phyloP scores from a whole-genome alignment of 441 rosid species.

The Eutrema salsugineum region DNA sequence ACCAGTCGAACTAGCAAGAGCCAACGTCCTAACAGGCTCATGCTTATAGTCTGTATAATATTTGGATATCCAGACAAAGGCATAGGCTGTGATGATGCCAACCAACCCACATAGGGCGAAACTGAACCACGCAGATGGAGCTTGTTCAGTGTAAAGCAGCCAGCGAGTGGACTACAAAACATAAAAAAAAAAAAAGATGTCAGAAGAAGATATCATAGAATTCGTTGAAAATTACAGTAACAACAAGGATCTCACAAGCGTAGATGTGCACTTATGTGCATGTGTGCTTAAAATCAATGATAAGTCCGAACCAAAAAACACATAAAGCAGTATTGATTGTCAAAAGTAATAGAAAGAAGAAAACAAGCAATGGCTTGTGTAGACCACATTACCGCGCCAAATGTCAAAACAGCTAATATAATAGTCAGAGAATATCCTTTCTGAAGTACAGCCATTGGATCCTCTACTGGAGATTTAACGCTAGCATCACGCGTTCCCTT shows the following conservation, averaged over 20 bases:
- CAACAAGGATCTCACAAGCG: conserved; percentile 11
- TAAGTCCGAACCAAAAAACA: neutral
- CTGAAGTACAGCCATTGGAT: conserved; percentile 97
- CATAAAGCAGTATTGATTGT: neutral
- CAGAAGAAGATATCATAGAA: conserved; percentile 1
- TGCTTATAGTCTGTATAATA: conserved; percentile 98
- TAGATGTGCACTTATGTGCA: neutral
- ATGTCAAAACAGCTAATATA: conserved; percentile 84
- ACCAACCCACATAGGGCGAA: conserved; percentile 95
- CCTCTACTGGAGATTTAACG: conserved; percentile 76
- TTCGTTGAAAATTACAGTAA: conserved; percentile 10
- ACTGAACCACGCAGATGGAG: conserved; percentile 97
- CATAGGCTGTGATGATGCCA: conserved; percentile 92
- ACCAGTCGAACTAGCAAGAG: conserved; percentile 95
- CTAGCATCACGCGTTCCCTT: conserved; percentile 78
- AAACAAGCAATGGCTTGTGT: neutral
- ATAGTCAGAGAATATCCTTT: conserved; percentile 93
- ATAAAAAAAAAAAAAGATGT: conserved; percentile 26
- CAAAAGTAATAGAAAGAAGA: conserved; percentile 1
- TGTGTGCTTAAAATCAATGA: neutral
- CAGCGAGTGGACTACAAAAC: conserved; percentile 86
- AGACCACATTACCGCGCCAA: conserved; percentile 67
- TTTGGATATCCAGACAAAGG: conserved; percentile 90
- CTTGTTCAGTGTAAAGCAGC: conserved; percentile 95
- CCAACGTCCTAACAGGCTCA: conserved; percentile 90